Evolutionary conservation across 1,284 basidiomycete genomes (phyloP).

Genomic region (Agaricales sp.): DNA sequence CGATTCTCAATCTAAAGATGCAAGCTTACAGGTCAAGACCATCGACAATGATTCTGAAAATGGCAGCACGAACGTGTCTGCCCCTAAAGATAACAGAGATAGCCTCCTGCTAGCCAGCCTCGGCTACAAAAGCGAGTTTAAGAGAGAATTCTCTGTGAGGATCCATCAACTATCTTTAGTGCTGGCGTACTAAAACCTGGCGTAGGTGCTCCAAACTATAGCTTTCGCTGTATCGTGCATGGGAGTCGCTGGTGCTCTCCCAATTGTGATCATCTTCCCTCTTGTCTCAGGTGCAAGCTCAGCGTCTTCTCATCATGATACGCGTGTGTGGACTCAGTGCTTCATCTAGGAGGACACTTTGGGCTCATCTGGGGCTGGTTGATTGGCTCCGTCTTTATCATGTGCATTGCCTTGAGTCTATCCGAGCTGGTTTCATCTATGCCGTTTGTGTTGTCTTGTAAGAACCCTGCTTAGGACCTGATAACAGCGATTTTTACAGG

Average conservation of each 20-base stretch:
- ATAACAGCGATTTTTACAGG: constrained; percentile 22
- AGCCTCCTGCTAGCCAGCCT: too few species aligned
- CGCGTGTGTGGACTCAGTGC: too few species aligned
- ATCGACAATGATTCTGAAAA: too few species aligned
- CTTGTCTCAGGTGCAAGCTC: constrained; percentile 39
- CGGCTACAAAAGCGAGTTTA: not conserved
- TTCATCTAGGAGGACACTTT: constrained; percentile 55
- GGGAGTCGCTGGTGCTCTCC: constrained; percentile 61
- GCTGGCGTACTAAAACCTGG: not conserved
- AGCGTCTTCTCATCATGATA: too few species aligned
- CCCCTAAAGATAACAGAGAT: too few species aligned
- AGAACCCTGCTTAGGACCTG: not conserved
- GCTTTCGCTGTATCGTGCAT: constrained; percentile 69
- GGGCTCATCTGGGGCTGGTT: constrained; percentile 75
- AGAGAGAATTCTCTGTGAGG: not conserved
- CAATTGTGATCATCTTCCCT: constrained; percentile 56
- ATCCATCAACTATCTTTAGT: not conserved
- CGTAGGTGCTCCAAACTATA: constrained; percentile 55
- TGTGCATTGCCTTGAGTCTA: constrained; percentile 53
- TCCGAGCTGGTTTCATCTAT: constrained; percentile 67
- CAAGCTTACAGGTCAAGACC: too few species aligned
- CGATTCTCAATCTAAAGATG: too few species aligned
- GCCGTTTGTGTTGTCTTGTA: constrained; percentile 46
- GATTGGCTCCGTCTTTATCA: constrained; percentile 60
- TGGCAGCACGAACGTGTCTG: too few species aligned